Percentiles rank a stretch among this genome's conserved stretches.
Evolutionary conservation across 148 eudicot species (phyloP).

Genomic region (Heliamphora exappendiculata): DNA sequence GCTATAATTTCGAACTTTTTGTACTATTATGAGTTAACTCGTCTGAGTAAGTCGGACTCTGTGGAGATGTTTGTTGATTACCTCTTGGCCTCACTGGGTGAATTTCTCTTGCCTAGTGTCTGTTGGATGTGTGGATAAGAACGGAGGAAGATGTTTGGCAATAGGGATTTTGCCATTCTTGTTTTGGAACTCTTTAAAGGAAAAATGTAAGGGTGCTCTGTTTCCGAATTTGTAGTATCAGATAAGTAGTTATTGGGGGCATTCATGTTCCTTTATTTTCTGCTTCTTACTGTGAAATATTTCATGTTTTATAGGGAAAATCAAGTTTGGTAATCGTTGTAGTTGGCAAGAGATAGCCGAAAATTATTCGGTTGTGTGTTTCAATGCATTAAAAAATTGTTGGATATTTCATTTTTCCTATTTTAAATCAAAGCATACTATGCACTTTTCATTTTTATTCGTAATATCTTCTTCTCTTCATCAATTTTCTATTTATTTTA

Average conservation of each 20-base stretch:
- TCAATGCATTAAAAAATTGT: no score
- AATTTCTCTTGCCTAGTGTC: neutral
- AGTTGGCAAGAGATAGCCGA: no score
- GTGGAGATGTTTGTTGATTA: neutral
- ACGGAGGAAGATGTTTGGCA: neutral
- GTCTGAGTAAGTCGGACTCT: neutral
- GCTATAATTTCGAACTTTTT: slow-evolving; percentile 3
- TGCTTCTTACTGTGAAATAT: neutral
- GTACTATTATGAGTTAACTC: neutral
- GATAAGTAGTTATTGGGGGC: slow-evolving; percentile 9
- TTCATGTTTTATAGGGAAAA: neutral
- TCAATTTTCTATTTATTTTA: no score
- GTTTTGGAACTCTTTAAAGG: neutral
- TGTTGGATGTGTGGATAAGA: neutral
- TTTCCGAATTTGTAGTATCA: slow-evolving; percentile 9
- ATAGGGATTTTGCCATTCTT: neutral
- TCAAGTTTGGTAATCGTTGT: neutral
- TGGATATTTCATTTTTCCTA: no score
- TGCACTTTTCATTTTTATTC: no score
- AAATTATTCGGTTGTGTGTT: no score
- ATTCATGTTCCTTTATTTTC: neutral
- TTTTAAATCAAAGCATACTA: no score
- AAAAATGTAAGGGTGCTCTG: slow-evolving; percentile 3
- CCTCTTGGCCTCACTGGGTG: slow-evolving; percentile 12
- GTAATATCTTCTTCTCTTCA: no score